Conservation (phyloP, 495 filamentous ascomycete species). For the Penicillium cataractarum region DNA sequence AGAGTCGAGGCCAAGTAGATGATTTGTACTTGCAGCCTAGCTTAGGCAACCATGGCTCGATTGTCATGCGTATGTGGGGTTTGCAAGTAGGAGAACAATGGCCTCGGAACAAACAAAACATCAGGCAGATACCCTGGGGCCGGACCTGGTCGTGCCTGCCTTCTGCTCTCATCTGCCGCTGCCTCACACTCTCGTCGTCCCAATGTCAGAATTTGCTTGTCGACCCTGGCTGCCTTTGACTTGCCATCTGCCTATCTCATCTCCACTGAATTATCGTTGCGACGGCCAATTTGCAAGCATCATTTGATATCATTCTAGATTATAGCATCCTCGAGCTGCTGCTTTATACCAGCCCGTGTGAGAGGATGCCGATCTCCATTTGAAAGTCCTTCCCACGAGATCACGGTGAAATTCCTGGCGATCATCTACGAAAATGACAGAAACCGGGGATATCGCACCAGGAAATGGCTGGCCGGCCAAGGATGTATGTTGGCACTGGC, state of each 20-base stretch:
- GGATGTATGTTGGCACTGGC: conserved; percentile 58
- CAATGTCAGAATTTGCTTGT: neutral
- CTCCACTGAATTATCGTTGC: no score
- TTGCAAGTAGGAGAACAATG: neutral
- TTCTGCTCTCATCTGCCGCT: neutral
- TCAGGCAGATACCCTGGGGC: neutral
- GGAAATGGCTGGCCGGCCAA: conserved; percentile 55
- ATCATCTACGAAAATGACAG: neutral
- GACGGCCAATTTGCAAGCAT: neutral
- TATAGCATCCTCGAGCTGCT: neutral
- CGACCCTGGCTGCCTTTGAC: neutral
- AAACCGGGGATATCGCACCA: neutral
- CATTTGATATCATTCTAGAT: neutral
- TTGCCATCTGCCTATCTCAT: neutral
- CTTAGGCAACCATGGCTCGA: neutral
- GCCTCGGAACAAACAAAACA: neutral
- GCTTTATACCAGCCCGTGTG: neutral
- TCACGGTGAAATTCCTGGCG: neutral
- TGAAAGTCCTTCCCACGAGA: neutral
- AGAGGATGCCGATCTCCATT: neutral
- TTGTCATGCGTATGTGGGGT: neutral
- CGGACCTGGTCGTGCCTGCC: conserved; percentile 1
- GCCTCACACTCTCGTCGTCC: neutral
- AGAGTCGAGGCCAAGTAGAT: neutral
- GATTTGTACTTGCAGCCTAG: neutral